These are phyloP conservation scores for Ascochyta fabae DNA, from an alignment of 2,329 filamentous ascomycete species.

Conservation along the genomic window DNA sequence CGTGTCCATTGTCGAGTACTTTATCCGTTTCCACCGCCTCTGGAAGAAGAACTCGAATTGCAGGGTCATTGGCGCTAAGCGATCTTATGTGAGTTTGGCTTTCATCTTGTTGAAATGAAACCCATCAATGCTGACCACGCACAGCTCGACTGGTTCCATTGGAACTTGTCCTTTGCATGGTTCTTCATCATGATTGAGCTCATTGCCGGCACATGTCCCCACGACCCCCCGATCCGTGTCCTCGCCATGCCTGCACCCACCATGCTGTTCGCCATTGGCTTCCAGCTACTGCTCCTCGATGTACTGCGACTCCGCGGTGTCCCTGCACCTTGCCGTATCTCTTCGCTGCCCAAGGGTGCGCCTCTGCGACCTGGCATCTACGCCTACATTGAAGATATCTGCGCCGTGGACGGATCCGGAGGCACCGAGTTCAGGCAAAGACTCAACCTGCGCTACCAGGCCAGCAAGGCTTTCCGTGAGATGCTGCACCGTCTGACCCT, in stretches of 20 bases:
- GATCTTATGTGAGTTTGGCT: constrained; percentile 46
- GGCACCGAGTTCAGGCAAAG: constrained; percentile 60
- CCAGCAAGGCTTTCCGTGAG: constrained; percentile 59
- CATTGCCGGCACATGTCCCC: constrained; percentile 58
- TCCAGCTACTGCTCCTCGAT: constrained; percentile 59
- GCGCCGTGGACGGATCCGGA: constrained; percentile 60
- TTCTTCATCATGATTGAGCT: constrained; percentile 64
- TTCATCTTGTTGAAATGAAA: too few relatives aligned
- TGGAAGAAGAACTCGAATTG: constrained; percentile 61
- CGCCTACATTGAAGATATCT: constrained; percentile 61
- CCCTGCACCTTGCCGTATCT: constrained; percentile 59
- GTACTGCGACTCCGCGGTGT: constrained; percentile 53
- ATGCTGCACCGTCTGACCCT: constrained; percentile 60
- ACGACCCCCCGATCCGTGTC: constrained; percentile 59
- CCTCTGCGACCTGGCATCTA: constrained; percentile 62
- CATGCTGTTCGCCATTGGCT: constrained; percentile 60
- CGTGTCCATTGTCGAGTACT: constrained; percentile 62
- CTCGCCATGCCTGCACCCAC: constrained; percentile 60
- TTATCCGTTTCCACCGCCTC: constrained; percentile 56
- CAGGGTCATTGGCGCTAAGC: constrained; percentile 57
- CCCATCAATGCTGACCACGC: background rate
- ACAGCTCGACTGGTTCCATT: constrained; percentile 64
- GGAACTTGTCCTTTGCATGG: constrained; percentile 63
- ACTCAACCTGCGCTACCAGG: constrained; percentile 60
- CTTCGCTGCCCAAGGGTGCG: constrained; percentile 58